A percentile compares a stretch with the other conserved stretches of the same genome.
Evolutionary conservation across 108 stramenopile species (phyloP).

Genomic region (Thalassiosira profunda): DNA sequence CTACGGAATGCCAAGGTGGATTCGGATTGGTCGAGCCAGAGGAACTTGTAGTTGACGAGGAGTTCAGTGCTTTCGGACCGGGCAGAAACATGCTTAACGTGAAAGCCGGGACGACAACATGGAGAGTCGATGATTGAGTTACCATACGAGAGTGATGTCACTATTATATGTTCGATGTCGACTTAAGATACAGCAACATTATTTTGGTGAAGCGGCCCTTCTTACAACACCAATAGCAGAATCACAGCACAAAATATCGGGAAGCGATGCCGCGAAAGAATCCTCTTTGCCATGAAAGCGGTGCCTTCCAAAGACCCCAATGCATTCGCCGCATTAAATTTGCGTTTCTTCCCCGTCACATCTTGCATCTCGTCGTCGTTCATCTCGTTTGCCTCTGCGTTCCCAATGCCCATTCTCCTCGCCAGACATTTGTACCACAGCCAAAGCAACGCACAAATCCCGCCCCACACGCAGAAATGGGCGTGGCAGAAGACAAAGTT

Average conservation of each 20-base stretch:
- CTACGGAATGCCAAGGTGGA: neutral
- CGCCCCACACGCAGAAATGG: neutral
- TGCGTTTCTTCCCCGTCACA: neutral
- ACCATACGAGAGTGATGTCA: no score
- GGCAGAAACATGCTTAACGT: no score
- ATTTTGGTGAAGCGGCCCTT: no score
- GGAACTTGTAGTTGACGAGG: no score
- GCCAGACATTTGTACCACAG: neutral
- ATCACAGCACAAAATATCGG: constrained; percentile 6
- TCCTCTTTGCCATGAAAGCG: neutral
- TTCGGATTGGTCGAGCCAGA: no score
- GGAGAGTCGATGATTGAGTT: no score
- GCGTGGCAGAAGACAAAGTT: constrained; percentile 6
- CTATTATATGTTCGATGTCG: no score
- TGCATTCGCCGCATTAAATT: neutral
- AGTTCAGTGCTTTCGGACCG: no score
- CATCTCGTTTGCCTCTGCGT: neutral
- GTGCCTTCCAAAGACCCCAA: neutral
- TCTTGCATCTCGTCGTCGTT: neutral
- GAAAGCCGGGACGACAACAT: no score
- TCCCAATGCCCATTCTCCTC: neutral
- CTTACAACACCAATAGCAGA: constrained; percentile 1
- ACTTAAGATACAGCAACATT: no score
- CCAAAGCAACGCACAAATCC: neutral
- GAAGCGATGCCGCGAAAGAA: neutral